These are phyloP conservation scores for Psilocybe sp. DNA, from an alignment of 768 basidiomycete genomes.

Conservation along the genomic window DNA sequence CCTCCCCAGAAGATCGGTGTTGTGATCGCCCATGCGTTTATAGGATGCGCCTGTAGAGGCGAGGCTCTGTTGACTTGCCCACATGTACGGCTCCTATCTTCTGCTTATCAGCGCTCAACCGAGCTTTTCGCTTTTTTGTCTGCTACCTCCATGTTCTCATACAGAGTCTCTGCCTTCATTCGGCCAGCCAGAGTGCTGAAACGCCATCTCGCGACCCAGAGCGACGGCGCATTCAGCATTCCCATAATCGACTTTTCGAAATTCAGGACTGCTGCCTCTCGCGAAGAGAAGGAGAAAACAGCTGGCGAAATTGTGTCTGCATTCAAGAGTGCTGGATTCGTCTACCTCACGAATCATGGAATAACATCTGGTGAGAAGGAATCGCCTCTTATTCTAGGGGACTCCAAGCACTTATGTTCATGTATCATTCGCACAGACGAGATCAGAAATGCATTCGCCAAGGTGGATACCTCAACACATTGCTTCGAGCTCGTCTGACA, in stretches of 20 bases:
- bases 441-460: slow-evolving; percentile 58
- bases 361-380: slow-evolving; percentile 43
- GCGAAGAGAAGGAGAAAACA: slow-evolving; percentile 54
- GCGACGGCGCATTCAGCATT: slow-evolving; percentile 32
- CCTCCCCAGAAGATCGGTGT: too few species aligned
- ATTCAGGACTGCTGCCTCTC: slow-evolving; percentile 50
- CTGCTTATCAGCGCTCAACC: too few species aligned
- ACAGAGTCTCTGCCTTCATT: slow-evolving; percentile 2
- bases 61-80: too few species aligned
- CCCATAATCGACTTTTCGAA: slow-evolving; percentile 79
- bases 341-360: slow-evolving; percentile 76
- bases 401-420: background rate
- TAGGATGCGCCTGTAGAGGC: too few species aligned
- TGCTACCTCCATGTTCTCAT: background rate
- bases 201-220: background rate
- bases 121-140: background rate
- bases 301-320: slow-evolving; percentile 72
- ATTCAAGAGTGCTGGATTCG: slow-evolving; percentile 78
- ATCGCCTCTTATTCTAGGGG: background rate
- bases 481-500: slow-evolving; percentile 1
- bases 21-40: too few species aligned
- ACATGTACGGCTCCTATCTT: too few species aligned
- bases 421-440: slow-evolving; percentile 26
- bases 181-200: background rate
- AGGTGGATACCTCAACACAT: slow-evolving; percentile 39